phyloP scores from a whole-genome alignment of 129 eudicot genomes.

The Mikania micrantha region DNA sequence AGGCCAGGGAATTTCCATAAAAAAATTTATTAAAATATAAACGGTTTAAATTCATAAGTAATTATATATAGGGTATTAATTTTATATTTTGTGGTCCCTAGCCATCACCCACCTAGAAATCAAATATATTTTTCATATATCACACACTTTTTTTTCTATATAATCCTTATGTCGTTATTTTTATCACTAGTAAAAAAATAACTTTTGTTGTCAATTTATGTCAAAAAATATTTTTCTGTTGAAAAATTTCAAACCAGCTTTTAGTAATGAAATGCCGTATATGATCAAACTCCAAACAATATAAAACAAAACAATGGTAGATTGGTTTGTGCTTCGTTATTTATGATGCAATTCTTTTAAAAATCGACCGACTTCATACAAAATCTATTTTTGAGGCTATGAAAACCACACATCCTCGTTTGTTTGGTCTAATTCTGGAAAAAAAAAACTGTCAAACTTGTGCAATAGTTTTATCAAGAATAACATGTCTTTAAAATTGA shows the following conservation, averaged over 20 bases:
- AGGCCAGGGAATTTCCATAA: no score
- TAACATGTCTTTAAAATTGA: not conserved
- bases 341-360: conserved; percentile 1
- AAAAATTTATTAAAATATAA: no score
- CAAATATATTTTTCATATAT: no score
- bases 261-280: not conserved
- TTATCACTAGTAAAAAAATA: no score
- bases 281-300: not conserved
- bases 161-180: no score
- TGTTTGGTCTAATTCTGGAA: conserved; percentile 6
- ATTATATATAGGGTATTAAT: no score
- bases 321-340: conserved; percentile 9
- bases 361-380: conserved; percentile 3
- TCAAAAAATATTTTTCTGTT: no score
- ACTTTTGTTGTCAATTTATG: no score
- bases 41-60: no score
- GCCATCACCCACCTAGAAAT: no score
- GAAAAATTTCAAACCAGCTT: not conserved
- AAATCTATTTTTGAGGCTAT: not conserved
- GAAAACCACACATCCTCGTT: conserved; percentile 1
- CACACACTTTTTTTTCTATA: no score
- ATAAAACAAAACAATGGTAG: not conserved
- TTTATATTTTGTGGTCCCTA: no score
- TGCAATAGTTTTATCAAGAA: not conserved
- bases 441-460: conserved; percentile 2